Percentiles rank a stretch among this genome's conserved stretches.
Evolutionary conservation across 2,329 filamentous ascomycete species (phyloP).

Genomic region (Rutstroemia sp.): DNA sequence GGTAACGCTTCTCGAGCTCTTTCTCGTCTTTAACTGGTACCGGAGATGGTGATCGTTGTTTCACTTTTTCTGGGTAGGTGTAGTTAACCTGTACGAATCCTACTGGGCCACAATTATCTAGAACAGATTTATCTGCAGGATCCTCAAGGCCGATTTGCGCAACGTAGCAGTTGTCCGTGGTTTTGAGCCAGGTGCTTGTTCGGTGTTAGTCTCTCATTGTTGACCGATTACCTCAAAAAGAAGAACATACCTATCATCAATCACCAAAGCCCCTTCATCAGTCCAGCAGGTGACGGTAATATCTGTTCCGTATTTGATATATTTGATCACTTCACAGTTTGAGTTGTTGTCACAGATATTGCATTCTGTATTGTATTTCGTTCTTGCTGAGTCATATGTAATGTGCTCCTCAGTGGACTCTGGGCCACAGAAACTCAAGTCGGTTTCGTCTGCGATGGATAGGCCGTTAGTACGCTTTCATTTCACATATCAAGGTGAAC

Average conservation of each 20-base stretch:
- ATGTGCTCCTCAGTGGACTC: slow-evolving; percentile 13
- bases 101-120: slow-evolving; percentile 20
- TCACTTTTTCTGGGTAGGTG: not conserved
- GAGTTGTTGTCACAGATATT: slow-evolving; percentile 16
- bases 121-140: slow-evolving; percentile 8
- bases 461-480: not conserved
- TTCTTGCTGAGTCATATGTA: slow-evolving; percentile 11
- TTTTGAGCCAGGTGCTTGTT: slow-evolving; percentile 17
- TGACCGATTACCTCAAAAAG: no score
- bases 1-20: slow-evolving; percentile 9
- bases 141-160: slow-evolving; percentile 13
- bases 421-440: slow-evolving; percentile 15
- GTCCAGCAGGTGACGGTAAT: slow-evolving; percentile 18
- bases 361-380: slow-evolving; percentile 18
- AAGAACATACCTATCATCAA: slow-evolving; percentile 12
- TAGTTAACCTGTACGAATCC: slow-evolving; percentile 17
- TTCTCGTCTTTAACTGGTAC: not conserved
- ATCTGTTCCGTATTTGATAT: slow-evolving; percentile 12
- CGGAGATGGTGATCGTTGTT: not conserved
- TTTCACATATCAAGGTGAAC: not conserved
- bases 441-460: slow-evolving; percentile 6
- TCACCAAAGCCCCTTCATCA: slow-evolving; percentile 8
- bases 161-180: slow-evolving; percentile 17
- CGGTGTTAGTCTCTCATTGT: not conserved
- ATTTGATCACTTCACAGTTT: slow-evolving; percentile 12